These are phyloP conservation scores for Cyberlindnera mississippiensis DNA, from an alignment of 805 yeast genomes.

Conservation along the genomic window DNA sequence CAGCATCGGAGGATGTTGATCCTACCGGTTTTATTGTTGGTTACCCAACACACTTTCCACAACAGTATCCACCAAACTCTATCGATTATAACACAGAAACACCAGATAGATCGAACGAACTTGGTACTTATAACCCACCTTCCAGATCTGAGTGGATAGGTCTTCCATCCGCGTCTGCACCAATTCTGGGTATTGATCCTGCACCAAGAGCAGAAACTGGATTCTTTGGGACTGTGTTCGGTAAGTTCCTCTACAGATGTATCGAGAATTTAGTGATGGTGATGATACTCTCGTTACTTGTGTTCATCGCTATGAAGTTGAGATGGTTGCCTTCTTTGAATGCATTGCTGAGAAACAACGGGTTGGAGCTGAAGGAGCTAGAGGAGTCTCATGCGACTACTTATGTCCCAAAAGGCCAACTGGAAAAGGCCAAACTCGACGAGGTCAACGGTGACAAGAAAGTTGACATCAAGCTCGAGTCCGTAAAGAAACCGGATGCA, in stretches of 20 bases:
- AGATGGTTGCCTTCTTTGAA: slow-evolving; percentile 32
- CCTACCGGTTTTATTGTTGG: slow-evolving; percentile 17
- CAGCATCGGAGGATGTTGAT: slow-evolving; percentile 4
- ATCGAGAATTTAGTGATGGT: slow-evolving; percentile 39
- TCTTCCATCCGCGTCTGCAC: slow-evolving; percentile 18
- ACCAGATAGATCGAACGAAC: slow-evolving; percentile 13
- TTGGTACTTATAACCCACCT: slow-evolving; percentile 14
- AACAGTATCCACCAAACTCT: slow-evolving; percentile 12
- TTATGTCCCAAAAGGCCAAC: slow-evolving; percentile 2
- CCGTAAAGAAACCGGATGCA: background rate
- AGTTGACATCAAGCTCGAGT: slow-evolving; percentile 1
- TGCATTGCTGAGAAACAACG: slow-evolving; percentile 30
- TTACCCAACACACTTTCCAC: slow-evolving; percentile 22
- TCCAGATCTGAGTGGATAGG: slow-evolving; percentile 19
- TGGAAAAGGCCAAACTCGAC: background rate
- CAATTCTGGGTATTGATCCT: slow-evolving; percentile 26
- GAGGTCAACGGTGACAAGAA: background rate
- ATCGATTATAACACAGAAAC: slow-evolving; percentile 15
- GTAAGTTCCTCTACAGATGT: slow-evolving; percentile 30
- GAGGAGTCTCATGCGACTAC: slow-evolving; percentile 6
- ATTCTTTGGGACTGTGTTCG: slow-evolving; percentile 24
- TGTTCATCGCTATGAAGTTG: slow-evolving; percentile 29
- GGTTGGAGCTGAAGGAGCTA: slow-evolving; percentile 28
- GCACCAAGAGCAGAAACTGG: slow-evolving; percentile 17
- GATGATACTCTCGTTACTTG: slow-evolving; percentile 25